These are phyloP conservation scores for Mortierella antarctica DNA, from an alignment of 192 early-diverging fungal genomes.

Conservation along the genomic window DNA sequence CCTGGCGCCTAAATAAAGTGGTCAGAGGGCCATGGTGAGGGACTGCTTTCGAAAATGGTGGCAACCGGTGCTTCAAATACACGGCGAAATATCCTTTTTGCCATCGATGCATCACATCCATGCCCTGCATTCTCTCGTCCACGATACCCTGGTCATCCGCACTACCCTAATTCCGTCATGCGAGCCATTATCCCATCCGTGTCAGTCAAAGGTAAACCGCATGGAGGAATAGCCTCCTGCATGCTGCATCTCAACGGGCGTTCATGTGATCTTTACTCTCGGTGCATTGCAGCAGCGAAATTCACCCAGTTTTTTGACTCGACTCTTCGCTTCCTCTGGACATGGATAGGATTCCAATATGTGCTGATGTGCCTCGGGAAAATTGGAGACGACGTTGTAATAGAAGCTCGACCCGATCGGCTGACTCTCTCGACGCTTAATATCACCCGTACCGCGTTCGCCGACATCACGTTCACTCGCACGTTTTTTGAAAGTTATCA, in stretches of 20 bases:
- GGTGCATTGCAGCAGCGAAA: background rate
- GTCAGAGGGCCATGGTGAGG: no score
- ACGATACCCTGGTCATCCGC: background rate
- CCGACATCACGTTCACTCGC: slow-evolving; percentile 63
- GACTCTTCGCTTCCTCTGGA: no score
- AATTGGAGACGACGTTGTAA: slow-evolving; percentile 71
- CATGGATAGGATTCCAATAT: slow-evolving; percentile 58
- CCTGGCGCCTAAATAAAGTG: background rate
- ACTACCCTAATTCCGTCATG: slow-evolving; percentile 23
- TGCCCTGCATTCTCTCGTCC: background rate
- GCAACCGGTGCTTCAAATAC: no score
- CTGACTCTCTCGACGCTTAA: slow-evolving; percentile 71
- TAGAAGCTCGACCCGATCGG: slow-evolving; percentile 65
- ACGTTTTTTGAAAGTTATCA: slow-evolving; percentile 77
- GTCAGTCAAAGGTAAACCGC: slow-evolving; percentile 38
- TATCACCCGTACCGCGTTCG: slow-evolving; percentile 73
- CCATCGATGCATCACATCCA: background rate
- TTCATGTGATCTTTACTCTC: background rate
- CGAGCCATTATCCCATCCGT: slow-evolving; percentile 45
- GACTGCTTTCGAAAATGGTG: no score
- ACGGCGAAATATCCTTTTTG: background rate
- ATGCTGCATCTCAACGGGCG: background rate
- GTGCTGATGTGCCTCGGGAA: slow-evolving; percentile 69
- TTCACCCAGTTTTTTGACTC: background rate
- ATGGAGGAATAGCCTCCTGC: background rate